Evolutionary conservation across 2,329 filamentous ascomycete genomes (phyloP).

Genomic region (Colletotrichum paranaense): DNA sequence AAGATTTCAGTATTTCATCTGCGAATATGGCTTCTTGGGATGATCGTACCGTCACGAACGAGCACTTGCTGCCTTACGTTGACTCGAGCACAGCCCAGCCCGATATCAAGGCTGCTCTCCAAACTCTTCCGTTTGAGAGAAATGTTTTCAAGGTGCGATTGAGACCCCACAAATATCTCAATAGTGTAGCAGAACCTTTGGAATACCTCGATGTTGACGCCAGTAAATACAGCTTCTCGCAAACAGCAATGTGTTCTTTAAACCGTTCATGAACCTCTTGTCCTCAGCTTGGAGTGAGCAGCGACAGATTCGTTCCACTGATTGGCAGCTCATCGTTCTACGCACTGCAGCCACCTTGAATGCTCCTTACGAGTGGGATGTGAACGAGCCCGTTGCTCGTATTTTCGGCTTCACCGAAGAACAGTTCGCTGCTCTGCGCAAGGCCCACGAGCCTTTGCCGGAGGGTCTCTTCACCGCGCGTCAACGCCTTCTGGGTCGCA

Average conservation of each 20-base stretch:
- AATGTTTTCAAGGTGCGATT: conserved; percentile 8
- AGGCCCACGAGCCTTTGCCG: conserved; percentile 1
- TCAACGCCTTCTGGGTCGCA: conserved; percentile 29
- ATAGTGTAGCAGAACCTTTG: too few species aligned
- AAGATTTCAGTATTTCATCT: neutral
- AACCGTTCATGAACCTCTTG: conserved; percentile 31
- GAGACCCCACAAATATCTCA: neutral
- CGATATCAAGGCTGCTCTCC: conserved; percentile 12
- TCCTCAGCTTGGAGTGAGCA: conserved; percentile 24
- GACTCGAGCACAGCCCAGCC: conserved; percentile 11
- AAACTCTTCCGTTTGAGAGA: conserved; percentile 17
- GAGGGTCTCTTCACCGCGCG: conserved; percentile 27
- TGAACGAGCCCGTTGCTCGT: conserved; percentile 40
- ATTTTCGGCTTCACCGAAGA: conserved; percentile 34
- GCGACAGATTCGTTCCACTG: conserved; percentile 33
- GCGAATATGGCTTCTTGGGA: neutral
- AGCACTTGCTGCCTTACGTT: conserved; percentile 15
- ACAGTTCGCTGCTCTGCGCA: conserved; percentile 31
- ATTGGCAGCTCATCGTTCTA: conserved; percentile 40
- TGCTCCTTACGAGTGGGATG: conserved; percentile 40
- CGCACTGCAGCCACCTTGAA: conserved; percentile 39
- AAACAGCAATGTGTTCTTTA: conserved; percentile 24
- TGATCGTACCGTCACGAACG: neutral
- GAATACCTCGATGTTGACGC: neutral
- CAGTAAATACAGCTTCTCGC: neutral